Conservation (phyloP, 2,329 filamentous ascomycete genomes). For the Talaromyces sp. region DNA sequence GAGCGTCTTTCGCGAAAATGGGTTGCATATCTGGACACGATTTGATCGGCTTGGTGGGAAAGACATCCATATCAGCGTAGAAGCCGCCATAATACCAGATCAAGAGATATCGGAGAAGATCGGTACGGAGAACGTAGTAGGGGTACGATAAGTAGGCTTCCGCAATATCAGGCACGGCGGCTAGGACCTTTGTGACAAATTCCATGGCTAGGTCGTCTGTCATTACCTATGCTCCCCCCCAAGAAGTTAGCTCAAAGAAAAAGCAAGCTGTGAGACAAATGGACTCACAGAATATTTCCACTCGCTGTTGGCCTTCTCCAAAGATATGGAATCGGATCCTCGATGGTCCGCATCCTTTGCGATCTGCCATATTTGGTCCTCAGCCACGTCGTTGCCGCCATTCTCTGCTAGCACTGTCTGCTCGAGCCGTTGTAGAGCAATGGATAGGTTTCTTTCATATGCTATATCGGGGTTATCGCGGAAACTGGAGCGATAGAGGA, state of each 20-base stretch:
- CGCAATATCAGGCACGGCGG: slow-evolving; percentile 22
- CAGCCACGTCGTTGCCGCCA: slow-evolving; percentile 7
- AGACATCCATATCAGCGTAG: slow-evolving; percentile 30
- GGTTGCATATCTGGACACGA: slow-evolving; percentile 20
- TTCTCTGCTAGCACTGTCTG: slow-evolving; percentile 7
- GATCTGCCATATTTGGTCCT: slow-evolving; percentile 28
- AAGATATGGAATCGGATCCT: slow-evolving; percentile 19
- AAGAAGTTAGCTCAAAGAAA: background rate
- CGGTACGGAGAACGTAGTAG: slow-evolving; percentile 47
- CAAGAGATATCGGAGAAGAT: slow-evolving; percentile 37
- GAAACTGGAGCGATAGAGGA: slow-evolving; percentile 23
- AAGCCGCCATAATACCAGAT: slow-evolving; percentile 33
- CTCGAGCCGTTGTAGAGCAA: slow-evolving; percentile 22
- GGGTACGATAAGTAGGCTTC: slow-evolving; percentile 25
- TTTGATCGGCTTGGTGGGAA: slow-evolving; percentile 22
- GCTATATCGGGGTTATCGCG: slow-evolving; percentile 22
- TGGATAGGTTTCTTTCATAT: slow-evolving; percentile 20
- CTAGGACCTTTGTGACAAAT: slow-evolving; percentile 20
- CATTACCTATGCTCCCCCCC: slow-evolving; percentile 19
- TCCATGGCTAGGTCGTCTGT: slow-evolving; percentile 21
- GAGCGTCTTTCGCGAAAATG: background rate
- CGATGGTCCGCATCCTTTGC: slow-evolving; percentile 17
- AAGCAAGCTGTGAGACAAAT: background rate
- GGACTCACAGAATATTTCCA: slow-evolving; percentile 23
- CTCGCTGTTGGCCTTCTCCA: slow-evolving; percentile 21